phyloP scores from a whole-genome alignment of 257 asterid genomes.

The Petunia axillaris region DNA sequence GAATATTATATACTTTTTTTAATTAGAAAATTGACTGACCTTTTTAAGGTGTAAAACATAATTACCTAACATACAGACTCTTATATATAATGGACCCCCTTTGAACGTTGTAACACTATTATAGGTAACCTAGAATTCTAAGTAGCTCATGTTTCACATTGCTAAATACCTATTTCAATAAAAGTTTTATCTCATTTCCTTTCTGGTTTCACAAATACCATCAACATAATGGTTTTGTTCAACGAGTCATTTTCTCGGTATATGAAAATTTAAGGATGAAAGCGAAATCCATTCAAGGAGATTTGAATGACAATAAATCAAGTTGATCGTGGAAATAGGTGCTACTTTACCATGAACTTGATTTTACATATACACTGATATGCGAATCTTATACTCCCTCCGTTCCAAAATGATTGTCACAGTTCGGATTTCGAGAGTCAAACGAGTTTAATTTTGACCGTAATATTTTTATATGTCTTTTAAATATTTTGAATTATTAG shows the following conservation, averaged over 20 bases:
- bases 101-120: too few relatives aligned
- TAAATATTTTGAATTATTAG: too few relatives aligned
- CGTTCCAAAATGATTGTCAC: too few relatives aligned
- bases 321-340: background rate
- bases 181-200: background rate
- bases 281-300: background rate
- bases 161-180: background rate
- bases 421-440: too few relatives aligned
- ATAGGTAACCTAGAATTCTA: background rate
- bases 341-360: background rate
- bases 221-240: background rate
- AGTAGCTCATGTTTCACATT: background rate
- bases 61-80: too few relatives aligned
- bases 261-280: background rate
- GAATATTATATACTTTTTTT: too few relatives aligned
- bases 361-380: background rate
- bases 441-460: too few relatives aligned
- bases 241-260: background rate
- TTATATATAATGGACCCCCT: too few relatives aligned
- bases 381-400: too few relatives aligned
- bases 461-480: too few relatives aligned
- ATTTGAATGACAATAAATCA: background rate
- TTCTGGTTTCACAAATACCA: background rate
- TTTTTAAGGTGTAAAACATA: too few relatives aligned
- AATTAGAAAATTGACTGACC: too few relatives aligned